phyloP scores from a whole-genome alignment of 2,329 filamentous ascomycete genomes.

The Penicillium sp. region DNA sequence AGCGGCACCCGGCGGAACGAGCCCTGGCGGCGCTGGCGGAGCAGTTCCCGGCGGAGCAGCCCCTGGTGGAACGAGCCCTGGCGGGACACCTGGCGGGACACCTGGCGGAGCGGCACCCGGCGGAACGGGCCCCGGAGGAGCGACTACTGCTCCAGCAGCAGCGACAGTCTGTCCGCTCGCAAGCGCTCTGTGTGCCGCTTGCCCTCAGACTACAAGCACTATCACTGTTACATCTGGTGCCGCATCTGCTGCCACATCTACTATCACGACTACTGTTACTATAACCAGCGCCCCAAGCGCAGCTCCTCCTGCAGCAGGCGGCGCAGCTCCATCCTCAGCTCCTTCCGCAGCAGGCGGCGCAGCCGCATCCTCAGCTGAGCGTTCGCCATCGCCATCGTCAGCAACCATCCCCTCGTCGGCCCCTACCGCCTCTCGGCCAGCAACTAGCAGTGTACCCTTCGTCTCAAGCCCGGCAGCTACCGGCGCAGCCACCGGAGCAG shows the following conservation, averaged over 20 bases:
- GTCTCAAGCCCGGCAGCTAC: too few species aligned
- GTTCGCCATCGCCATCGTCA: not conserved
- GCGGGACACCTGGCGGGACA: too few species aligned
- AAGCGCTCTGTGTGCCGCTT: slow-evolving; percentile 13
- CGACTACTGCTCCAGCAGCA: not conserved
- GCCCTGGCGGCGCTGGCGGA: too few species aligned
- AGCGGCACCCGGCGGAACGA: not conserved
- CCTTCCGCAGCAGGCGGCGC: not conserved
- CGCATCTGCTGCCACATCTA: not conserved
- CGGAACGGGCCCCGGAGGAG: not conserved
- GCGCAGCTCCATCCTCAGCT: not conserved
- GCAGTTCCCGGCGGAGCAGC: too few species aligned
- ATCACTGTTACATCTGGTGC: slow-evolving; percentile 1
- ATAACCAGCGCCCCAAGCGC: slow-evolving; percentile 4
- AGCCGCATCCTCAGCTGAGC: not conserved
- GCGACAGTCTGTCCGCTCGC: slow-evolving; percentile 4
- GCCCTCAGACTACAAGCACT: slow-evolving; percentile 2
- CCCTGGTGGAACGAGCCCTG: too few species aligned
- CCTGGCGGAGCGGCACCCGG: too few species aligned
- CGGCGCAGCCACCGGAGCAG: too few species aligned
- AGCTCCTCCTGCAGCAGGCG: not conserved
- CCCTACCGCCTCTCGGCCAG: not conserved
- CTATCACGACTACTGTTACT: not conserved
- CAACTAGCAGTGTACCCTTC: not conserved
- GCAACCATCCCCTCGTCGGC: not conserved